phyloP scores from a whole-genome alignment of 495 filamentous ascomycete genomes.

The Daldinia concentrica region DNA sequence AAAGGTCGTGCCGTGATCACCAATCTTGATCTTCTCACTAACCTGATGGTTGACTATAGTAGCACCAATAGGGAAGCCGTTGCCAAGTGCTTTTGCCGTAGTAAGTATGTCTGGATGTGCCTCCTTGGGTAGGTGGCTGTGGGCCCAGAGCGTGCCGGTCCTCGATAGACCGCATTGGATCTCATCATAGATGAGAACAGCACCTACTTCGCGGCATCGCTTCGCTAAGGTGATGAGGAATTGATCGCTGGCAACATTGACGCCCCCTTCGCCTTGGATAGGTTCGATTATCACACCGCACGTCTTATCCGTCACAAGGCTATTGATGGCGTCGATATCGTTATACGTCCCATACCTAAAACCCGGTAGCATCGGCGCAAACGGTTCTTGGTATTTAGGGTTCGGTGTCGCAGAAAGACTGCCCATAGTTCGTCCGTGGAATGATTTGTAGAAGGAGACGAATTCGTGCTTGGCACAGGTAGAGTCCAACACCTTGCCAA shows the following conservation, averaged over 20 bases:
- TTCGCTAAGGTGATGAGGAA: slow-evolving; percentile 81
- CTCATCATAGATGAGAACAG: slow-evolving; percentile 92
- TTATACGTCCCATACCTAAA: slow-evolving; percentile 90
- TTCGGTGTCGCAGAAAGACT: slow-evolving; percentile 93
- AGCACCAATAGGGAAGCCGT: slow-evolving; percentile 94
- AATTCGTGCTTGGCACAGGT: slow-evolving; percentile 81
- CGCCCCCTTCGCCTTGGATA: slow-evolving; percentile 96
- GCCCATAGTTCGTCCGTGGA: slow-evolving; percentile 98
- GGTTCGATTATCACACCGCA: slow-evolving; percentile 97
- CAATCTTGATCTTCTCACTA: slow-evolving; percentile 82
- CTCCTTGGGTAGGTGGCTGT: slow-evolving; percentile 72
- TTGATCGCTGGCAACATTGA: slow-evolving; percentile 81
- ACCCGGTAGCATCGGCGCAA: slow-evolving; percentile 93
- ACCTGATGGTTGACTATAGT: slow-evolving; percentile 84
- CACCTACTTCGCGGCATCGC: slow-evolving; percentile 86
- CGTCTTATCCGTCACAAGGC: slow-evolving; percentile 81
- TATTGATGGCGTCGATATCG: slow-evolving; percentile 72
- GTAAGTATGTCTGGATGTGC: slow-evolving; percentile 95
- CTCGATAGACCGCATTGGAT: slow-evolving; percentile 93
- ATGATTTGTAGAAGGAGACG: slow-evolving; percentile 87
- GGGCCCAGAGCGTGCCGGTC: slow-evolving; percentile 91
- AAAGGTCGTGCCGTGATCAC: slow-evolving; percentile 97
- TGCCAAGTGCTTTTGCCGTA: slow-evolving; percentile 93
- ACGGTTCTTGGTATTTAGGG: slow-evolving; percentile 95
- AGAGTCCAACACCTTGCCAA: slow-evolving; percentile 76